Evolutionary conservation across 139 green algal genomes (phyloP), one percentile per base, ranked within the genome.

Genomic region (Haematococcus sp.): DNA sequence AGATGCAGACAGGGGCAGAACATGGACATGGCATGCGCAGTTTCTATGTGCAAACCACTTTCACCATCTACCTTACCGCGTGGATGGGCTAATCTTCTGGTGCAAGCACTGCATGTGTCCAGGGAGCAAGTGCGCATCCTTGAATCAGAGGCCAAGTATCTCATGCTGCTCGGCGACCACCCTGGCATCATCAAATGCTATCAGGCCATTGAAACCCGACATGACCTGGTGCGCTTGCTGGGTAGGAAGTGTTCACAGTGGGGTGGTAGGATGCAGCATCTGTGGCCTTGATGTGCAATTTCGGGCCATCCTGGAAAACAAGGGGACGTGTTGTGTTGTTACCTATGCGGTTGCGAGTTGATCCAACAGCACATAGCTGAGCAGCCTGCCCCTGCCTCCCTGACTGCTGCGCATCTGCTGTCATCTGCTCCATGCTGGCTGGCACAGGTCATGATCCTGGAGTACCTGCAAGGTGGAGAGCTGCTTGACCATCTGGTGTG

Each of bases 171-270:
- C 35, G 23, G 56, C 56, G 68, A 79, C 1, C 82, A 87, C 82
- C 79, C 79, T 0, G 33, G 74, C 23, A 77, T 87, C 25, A 25
- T 87, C 23, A 61, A 70, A 17, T 84, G 78, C 58, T 16, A 72
- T 22, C 63, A 81, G 28, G 78, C 83, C 40, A 70, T 85, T 32
- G 71, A 87, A 49, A 78, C 75, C 20, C 61, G 60, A 25, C 71
- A 73, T n/a, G 77, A 87, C 71, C 67, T 81, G 81, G 81, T 87
- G 25, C 3, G 73, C 16, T n/a, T n/a, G n/a, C n/a, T n/a, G n/a
- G n/a, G n/a, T n/a, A n/a, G n/a, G n/a, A n/a, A n/a, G n/a, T n/a
- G n/a, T n/a, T n/a, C n/a, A n/a, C n/a, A n/a, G n/a, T n/a, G n/a
- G n/a, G n/a, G n/a, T n/a, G n/a, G n/a, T n/a, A n/a, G 43, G 2